Percentiles rank a stretch among this genome's conserved stretches.
phyloP scores from a whole-genome alignment of 345 rosid species.

The Syzygium aqueum region DNA sequence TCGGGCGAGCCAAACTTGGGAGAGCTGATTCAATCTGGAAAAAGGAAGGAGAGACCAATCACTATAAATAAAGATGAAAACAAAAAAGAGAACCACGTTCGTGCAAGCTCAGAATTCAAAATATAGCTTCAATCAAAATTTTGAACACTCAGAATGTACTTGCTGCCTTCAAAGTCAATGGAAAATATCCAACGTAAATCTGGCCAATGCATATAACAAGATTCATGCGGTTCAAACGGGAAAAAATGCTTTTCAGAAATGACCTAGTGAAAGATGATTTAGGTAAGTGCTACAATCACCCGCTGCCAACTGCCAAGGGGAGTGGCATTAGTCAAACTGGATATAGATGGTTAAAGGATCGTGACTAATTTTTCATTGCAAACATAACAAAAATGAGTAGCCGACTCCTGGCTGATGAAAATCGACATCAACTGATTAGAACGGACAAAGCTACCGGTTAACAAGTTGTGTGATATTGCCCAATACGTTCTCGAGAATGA shows the following conservation, averaged over 20 bases:
- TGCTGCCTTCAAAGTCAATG: not conserved
- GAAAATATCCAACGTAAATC: not conserved
- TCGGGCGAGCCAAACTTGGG: constrained; percentile 86
- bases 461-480: not conserved
- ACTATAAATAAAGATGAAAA: not conserved
- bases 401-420: not conserved
- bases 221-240: not conserved
- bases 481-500: not conserved
- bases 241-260: not conserved
- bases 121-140: not conserved
- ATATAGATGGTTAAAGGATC: not conserved
- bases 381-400: not conserved
- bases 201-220: not conserved
- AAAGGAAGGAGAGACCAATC: not conserved
- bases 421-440: not conserved
- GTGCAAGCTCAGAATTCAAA: not conserved
- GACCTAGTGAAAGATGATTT: not conserved
- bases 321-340: not conserved
- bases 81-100: not conserved
- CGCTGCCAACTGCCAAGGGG: not conserved
- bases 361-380: not conserved
- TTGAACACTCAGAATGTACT: not conserved
- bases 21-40: constrained; percentile 86
- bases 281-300: not conserved
- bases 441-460: not conserved